These are phyloP conservation scores for Phytopythium sindhum DNA, from an alignment of 352 stramenopile genomes.

Conservation along the genomic window DNA sequence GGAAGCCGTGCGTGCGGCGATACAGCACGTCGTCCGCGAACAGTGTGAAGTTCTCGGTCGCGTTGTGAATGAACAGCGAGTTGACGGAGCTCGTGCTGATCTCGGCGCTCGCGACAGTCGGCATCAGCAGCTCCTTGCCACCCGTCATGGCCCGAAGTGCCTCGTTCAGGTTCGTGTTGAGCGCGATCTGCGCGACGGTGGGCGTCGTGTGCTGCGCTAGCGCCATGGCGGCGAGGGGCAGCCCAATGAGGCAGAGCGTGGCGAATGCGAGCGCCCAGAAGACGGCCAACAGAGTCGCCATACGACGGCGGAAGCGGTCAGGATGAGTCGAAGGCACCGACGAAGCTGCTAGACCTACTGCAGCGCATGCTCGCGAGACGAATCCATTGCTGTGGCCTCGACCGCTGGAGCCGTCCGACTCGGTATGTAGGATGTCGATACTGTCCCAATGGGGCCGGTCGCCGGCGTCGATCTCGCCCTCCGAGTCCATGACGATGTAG, in stretches of 20 bases:
- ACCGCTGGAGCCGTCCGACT: not conserved
- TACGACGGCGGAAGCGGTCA: not conserved
- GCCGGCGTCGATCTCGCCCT: not conserved
- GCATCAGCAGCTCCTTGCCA: slow-evolving; percentile 14
- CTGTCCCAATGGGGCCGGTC: not conserved
- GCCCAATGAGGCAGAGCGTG: slow-evolving; percentile 9
- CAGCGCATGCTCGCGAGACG: not conserved
- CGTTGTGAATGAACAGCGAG: slow-evolving; percentile 25
- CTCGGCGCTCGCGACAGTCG: slow-evolving; percentile 12
- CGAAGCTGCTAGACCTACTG: not conserved
- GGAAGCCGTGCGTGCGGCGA: slow-evolving; percentile 36
- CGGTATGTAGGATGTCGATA: not conserved
- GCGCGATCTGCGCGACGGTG: slow-evolving; percentile 26
- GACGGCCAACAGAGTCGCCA: not conserved
- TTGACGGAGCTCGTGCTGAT: slow-evolving; percentile 12
- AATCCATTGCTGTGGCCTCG: slow-evolving; percentile 1
- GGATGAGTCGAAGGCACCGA: not conserved
- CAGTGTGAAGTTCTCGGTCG: slow-evolving; percentile 40
- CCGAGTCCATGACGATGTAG: slow-evolving; percentile 14
- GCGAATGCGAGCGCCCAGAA: slow-evolving; percentile 5
- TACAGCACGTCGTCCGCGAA: slow-evolving; percentile 42
- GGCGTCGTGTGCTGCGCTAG: slow-evolving; percentile 15
- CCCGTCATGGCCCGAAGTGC: slow-evolving; percentile 21
- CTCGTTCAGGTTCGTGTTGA: slow-evolving; percentile 45
- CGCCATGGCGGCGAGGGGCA: slow-evolving; percentile 16